Base-by-base conservation (phyloP, 345 rosid species). In the Litchi chinensis region DNA sequence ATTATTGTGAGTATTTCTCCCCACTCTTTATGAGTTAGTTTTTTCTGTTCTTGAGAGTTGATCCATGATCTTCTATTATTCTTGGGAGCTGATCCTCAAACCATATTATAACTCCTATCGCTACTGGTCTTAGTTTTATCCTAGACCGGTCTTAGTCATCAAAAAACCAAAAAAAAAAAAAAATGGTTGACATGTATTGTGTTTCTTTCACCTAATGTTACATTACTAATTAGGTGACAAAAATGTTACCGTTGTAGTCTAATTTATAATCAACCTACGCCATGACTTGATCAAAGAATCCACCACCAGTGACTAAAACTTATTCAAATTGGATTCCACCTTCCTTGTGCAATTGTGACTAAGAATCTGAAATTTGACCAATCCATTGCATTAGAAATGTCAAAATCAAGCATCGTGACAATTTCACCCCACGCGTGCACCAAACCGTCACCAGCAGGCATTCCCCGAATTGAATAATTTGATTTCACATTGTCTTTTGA, bases 401-500 rank as follows among this genome's bases (percentile, higher is more conserved):
- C 67, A 6, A 64, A 44, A 54, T 73, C 76, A 12, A 73, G 76
- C 26, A 3, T 9, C 44, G 21, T 43, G 54, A 78, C 32, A 68
- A 70, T 39, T 60, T 28, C 54, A 11, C 10, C 41, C 32, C 37
- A 63, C 71, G 76, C 82, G 76, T 50, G 67, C 82, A 82, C 75
- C 77, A 63, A n/a, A 26, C 43, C 28, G 41, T 40, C 44, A 26
- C 71, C 68, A 37, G 54, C 67, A 44, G 54, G 37, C 50, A n/a
- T 76, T n/a, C 46, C n/a, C 78, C 72, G 37, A 1, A 39, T 77
- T 57, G 11, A 57, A 57, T 57, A 10, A 52, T 52, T 57, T 63
- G 78, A 56, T 79, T 68, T 76, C 80, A 46, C 65, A 22, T 26
- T 43, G 39, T 59, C 65, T 40, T 71, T 82, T 82, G 83, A 74